Percentiles rank a stretch among this genome's conserved stretches.
phyloP scores from a whole-genome alignment of 140 eudicot species.

The Bidens hawaiensis region DNA sequence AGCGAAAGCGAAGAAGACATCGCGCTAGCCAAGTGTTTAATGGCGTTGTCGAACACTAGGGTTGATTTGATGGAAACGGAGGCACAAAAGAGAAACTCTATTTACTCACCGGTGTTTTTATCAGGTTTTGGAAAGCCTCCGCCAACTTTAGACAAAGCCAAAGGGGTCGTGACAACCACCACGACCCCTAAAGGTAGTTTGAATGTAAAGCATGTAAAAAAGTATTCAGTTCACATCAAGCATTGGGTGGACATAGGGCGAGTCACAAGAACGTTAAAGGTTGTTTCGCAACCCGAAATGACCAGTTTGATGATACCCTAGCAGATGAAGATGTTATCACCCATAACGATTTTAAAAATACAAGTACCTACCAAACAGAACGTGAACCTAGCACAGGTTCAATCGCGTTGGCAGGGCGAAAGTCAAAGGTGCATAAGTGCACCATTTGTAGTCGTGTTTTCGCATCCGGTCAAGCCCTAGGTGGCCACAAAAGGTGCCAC shows the following conservation, averaged over 20 bases:
- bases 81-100: conserved; percentile 46
- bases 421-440: conserved; percentile 79
- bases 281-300: conserved; percentile 77
- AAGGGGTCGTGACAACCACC: conserved; percentile 34
- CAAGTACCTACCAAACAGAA: conserved; percentile 25
- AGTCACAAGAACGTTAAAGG: conserved; percentile 98
- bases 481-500: conserved; percentile 95
- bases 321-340: conserved; percentile 43
- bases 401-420: conserved; percentile 24
- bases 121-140: conserved; percentile 30
- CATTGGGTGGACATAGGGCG: conserved; percentile 94
- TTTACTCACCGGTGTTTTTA: conserved; percentile 20
- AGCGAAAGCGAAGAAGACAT: conserved; percentile 66
- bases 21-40: conserved; percentile 63
- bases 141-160: conserved; percentile 36
- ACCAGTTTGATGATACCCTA: conserved; percentile 33
- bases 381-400: conserved; percentile 38
- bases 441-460: conserved; percentile 70
- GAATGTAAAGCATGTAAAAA: conserved; percentile 95
- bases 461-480: conserved; percentile 85
- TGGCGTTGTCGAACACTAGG: conserved; percentile 68
- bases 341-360: conserved; percentile 29
- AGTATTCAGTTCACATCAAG: conserved; percentile 90
- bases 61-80: conserved; percentile 52
- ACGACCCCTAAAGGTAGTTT: conserved; percentile 59